phyloP scores from a whole-genome alignment of 352 stramenopile species.

The Globisporangium recalcitrans region DNA sequence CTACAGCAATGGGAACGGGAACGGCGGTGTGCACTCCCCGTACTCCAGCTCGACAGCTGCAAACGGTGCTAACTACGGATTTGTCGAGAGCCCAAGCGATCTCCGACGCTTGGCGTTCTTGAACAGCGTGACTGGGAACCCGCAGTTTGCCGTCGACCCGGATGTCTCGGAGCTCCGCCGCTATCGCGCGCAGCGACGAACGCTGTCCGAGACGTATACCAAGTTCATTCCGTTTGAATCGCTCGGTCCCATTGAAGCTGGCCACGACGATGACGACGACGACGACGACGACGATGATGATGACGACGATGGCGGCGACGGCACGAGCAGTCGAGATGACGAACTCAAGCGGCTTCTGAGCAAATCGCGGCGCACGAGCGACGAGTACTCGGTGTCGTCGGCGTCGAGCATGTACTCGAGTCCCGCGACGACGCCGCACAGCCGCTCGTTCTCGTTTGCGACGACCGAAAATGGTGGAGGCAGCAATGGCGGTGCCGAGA shows the following conservation, averaged over 20 bases:
- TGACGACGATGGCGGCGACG: slow-evolving; percentile 19
- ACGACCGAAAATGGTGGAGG: slow-evolving; percentile 21
- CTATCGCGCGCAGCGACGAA: slow-evolving; percentile 11
- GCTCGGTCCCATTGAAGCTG: slow-evolving; percentile 1
- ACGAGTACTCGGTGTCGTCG: slow-evolving; percentile 20
- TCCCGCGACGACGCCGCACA: slow-evolving; percentile 17
- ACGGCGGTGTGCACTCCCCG: not conserved
- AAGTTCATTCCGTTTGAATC: slow-evolving; percentile 10
- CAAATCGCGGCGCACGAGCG: slow-evolving; percentile 8
- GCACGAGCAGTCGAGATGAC: slow-evolving; percentile 12
- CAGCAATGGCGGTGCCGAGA: slow-evolving; percentile 14
- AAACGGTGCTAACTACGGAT: slow-evolving; percentile 9
- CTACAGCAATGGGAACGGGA: slow-evolving; percentile 2
- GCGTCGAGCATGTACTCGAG: slow-evolving; percentile 16
- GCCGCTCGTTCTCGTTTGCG: slow-evolving; percentile 14
- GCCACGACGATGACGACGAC: slow-evolving; percentile 6
- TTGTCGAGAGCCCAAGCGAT: slow-evolving; percentile 21
- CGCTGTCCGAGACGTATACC: slow-evolving; percentile 11
- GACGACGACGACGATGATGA: slow-evolving; percentile 8
- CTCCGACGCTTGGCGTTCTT: slow-evolving; percentile 21
- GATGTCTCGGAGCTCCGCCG: slow-evolving; percentile 5
- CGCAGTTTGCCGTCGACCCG: not conserved
- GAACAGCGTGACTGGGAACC: slow-evolving; percentile 5
- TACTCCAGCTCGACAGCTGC: slow-evolving; percentile 2
- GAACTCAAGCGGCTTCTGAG: slow-evolving; percentile 7